Percentiles rank a stretch among this genome's conserved stretches.
Conservation (phyloP, 495 filamentous ascomycete species). For the Stereocaulon alpinum region DNA sequence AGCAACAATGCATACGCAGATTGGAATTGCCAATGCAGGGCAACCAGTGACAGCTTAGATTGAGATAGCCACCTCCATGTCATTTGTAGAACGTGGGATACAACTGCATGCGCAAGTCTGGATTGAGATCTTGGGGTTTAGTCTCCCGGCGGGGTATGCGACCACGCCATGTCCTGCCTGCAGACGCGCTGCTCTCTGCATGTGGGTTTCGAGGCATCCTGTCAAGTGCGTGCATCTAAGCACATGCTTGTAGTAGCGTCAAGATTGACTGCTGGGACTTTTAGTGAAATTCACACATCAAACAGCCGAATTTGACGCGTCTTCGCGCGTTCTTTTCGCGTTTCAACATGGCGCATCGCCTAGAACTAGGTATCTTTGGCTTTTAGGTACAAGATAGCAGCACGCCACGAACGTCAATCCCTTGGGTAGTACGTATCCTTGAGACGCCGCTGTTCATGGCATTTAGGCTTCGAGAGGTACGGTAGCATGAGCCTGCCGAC, state of each 20-base stretch:
- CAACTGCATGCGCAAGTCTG: not conserved
- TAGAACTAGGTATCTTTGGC: too few relatives aligned
- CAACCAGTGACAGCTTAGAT: conserved; percentile 3
- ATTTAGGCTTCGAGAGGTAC: too few relatives aligned
- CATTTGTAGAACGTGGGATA: not conserved
- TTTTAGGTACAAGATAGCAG: not conserved
- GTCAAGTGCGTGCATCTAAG: not conserved
- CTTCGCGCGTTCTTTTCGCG: conserved; percentile 4
- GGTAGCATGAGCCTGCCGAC: too few relatives aligned
- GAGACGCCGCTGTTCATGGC: too few relatives aligned
- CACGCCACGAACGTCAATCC: not conserved
- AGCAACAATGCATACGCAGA: not conserved
- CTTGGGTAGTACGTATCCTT: not conserved
- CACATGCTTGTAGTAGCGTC: conserved; percentile 9
- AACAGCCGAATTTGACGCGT: conserved; percentile 4
- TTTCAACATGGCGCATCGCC: not conserved
- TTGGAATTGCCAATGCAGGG: not conserved
- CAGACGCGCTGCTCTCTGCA: not conserved
- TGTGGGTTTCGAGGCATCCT: not conserved
- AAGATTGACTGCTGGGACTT: too few relatives aligned
- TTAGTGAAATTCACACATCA: not conserved
- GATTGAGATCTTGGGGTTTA: not conserved
- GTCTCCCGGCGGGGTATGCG: not conserved
- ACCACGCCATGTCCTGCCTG: not conserved
- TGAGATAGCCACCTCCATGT: not conserved